Conservation (phyloP, 2,329 filamentous ascomycete genomes). For the Fusarium sp. region DNA sequence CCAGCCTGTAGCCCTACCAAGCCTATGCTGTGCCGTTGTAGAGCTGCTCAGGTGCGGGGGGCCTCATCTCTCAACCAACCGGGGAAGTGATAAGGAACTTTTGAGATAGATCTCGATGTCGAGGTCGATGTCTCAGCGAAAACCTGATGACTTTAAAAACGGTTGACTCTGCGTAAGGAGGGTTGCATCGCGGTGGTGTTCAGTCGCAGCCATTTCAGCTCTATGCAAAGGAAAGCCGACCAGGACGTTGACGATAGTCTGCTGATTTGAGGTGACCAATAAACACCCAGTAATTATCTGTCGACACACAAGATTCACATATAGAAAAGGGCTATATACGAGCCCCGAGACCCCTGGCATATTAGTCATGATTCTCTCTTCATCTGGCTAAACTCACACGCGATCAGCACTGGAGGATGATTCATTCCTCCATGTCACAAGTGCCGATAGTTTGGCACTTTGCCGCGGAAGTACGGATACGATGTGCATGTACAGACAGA, state of each 20-base stretch:
- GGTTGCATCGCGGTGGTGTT: not conserved
- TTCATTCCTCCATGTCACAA: not conserved
- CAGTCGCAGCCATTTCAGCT: not conserved
- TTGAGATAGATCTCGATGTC: conserved; percentile 28
- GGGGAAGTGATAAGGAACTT: conserved; percentile 17
- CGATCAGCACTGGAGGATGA: not conserved
- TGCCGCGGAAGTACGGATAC: conserved; percentile 13
- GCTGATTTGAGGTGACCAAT: not conserved
- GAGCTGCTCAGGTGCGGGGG: conserved; percentile 17
- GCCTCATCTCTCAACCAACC: conserved; percentile 3
- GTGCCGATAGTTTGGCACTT: not conserved
- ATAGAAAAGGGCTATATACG: no score
- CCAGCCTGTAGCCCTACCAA: not conserved
- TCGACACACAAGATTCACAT: no score
- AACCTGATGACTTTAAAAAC: not conserved
- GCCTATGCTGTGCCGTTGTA: conserved; percentile 20
- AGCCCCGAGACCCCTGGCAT: not conserved
- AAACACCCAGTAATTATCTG: not conserved
- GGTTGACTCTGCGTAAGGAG: not conserved
- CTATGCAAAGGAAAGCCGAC: not conserved
- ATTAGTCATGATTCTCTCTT: no score
- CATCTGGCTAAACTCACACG: conserved; percentile 4
- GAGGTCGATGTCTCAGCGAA: conserved; percentile 4
- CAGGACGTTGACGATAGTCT: not conserved
- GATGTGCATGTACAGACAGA: not conserved